Evolutionary conservation across 208 protist species (phyloP).

Genomic region (Herpetomonas tarakana): DNA sequence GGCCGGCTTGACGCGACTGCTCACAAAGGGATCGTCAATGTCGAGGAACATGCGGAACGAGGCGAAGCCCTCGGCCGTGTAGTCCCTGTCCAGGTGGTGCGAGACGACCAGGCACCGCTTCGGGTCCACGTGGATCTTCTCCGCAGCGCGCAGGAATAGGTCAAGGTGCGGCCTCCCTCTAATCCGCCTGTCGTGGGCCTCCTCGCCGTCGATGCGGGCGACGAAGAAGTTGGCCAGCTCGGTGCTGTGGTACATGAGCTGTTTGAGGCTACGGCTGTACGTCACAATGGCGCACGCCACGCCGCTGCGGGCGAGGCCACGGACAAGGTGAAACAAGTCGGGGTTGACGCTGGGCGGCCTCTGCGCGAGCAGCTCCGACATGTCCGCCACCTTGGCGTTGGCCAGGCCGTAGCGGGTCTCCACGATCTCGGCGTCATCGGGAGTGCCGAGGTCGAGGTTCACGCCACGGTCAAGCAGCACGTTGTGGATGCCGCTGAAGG

Average conservation of each 20-base stretch:
- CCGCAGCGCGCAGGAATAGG: conserved; percentile 65
- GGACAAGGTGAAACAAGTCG: conserved; percentile 49
- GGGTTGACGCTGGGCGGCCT: conserved; percentile 49
- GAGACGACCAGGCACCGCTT: conserved; percentile 73
- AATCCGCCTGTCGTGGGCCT: conserved; percentile 75
- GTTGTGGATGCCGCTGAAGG: conserved; percentile 86
- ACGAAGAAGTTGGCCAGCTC: conserved; percentile 67
- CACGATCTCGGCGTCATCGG: conserved; percentile 87
- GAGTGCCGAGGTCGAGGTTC: conserved; percentile 74
- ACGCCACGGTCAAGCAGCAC: conserved; percentile 70
- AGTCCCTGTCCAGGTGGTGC: conserved; percentile 77
- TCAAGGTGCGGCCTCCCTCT: conserved; percentile 80
- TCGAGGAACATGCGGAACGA: conserved; percentile 89
- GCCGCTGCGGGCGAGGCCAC: conserved; percentile 48
- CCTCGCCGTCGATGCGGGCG: conserved; percentile 82
- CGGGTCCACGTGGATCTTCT: conserved; percentile 85
- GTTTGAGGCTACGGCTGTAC: conserved; percentile 74
- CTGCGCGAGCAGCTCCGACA: conserved; percentile 69
- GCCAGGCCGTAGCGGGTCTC: conserved; percentile 87
- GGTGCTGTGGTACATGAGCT: conserved; percentile 46
- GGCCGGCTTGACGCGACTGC: conserved; percentile 24
- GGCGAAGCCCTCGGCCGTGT: conserved; percentile 50
- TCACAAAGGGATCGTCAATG: conserved; percentile 84
- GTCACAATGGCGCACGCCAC: conserved; percentile 76
- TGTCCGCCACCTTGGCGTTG: conserved; percentile 88